These are phyloP conservation scores for Tricholoma terreum DNA, from an alignment of 768 basidiomycete genomes.

Conservation along the genomic window DNA sequence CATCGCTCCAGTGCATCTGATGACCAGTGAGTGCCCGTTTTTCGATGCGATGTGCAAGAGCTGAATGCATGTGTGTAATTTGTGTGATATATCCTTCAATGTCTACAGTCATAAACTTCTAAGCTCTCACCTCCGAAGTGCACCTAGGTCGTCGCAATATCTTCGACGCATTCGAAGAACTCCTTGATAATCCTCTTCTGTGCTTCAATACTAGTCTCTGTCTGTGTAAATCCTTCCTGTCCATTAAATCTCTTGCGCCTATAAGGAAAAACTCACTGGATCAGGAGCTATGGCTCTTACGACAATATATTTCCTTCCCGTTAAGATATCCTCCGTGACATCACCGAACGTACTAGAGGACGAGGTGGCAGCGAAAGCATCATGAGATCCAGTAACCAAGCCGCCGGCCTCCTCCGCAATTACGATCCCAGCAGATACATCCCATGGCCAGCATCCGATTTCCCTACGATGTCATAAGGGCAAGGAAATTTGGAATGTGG, in stretches of 20 bases:
- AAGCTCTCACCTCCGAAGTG: not conserved
- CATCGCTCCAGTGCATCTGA: too few relatives aligned
- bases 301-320: conserved; percentile 79
- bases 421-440: conserved; percentile 88
- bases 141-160: conserved; percentile 53
- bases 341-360: conserved; percentile 47
- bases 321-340: conserved; percentile 66
- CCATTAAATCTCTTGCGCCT: not conserved
- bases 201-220: conserved; percentile 63
- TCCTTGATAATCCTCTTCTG: conserved; percentile 82
- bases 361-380: conserved; percentile 36
- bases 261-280: conserved; percentile 32
- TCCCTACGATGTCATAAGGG: conserved; percentile 46
- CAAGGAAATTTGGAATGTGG: conserved; percentile 1
- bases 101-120: not conserved
- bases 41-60: too few relatives aligned
- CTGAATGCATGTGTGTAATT: too few relatives aligned
- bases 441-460: conserved; percentile 83
- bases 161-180: conserved; percentile 80
- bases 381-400: conserved; percentile 68
- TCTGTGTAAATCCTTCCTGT: conserved; percentile 22
- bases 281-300: conserved; percentile 67
- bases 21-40: too few relatives aligned
- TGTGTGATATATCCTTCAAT: too few relatives aligned
- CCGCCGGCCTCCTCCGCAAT: conserved; percentile 91